Percentiles rank a stretch among this genome's conserved stretches.
phyloP scores from a whole-genome alignment of 179 eudicot species.

The Spergularia azorica region DNA sequence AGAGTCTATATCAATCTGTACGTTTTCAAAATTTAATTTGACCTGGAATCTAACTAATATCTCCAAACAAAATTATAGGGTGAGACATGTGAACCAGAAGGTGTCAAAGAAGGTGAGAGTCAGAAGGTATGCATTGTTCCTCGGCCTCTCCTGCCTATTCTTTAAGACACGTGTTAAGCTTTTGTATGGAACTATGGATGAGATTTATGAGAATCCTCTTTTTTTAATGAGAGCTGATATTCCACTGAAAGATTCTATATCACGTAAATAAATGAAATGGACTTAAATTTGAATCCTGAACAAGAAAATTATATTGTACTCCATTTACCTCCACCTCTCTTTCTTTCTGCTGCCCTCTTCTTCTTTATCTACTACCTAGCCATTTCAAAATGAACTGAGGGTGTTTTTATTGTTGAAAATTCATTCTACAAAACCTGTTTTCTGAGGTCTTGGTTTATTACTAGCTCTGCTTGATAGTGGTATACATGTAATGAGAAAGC shows the following conservation, averaged over 20 bases:
- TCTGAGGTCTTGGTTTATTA: background rate
- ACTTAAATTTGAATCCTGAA: background rate
- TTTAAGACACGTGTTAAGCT: background rate
- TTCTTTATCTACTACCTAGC: background rate
- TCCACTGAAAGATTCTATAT: background rate
- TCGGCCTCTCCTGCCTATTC: constrained; percentile 3
- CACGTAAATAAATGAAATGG: background rate
- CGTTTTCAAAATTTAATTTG: constrained; percentile 20
- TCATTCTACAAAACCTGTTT: background rate
- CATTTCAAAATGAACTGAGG: background rate
- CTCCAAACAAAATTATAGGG: constrained; percentile 57
- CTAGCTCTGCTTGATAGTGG: background rate
- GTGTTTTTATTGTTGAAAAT: background rate
- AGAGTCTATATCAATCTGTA: background rate
- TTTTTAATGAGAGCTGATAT: background rate
- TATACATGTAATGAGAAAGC: background rate
- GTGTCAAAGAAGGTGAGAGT: constrained; percentile 60
- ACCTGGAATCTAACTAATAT: constrained; percentile 28
- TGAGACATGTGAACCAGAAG: constrained; percentile 78
- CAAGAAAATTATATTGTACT: background rate
- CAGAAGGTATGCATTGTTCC: constrained; percentile 57
- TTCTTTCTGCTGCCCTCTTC: constrained; percentile 2
- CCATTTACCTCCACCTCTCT: background rate
- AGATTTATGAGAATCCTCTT: background rate
- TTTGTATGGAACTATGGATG: background rate